phyloP scores from a whole-genome alignment of 495 filamentous ascomycete genomes.

The Neurospora sp. region DNA sequence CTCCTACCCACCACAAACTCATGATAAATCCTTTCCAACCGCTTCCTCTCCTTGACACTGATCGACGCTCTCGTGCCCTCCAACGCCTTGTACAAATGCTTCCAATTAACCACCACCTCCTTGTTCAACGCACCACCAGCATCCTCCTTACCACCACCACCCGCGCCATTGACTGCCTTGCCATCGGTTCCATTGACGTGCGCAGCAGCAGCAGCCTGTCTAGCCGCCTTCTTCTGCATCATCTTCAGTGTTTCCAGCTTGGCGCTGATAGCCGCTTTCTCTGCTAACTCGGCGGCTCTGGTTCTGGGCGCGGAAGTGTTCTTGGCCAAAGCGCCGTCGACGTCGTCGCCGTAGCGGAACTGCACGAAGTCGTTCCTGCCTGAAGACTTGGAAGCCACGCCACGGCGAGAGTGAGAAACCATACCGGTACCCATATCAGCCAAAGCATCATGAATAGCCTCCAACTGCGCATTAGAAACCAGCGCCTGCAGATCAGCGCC shows the following conservation, averaged over 20 bases:
- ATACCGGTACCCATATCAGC: constrained; percentile 42
- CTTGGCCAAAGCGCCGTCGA: constrained; percentile 27
- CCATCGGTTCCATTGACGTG: constrained; percentile 17
- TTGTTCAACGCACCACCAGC: constrained; percentile 31
- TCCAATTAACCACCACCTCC: constrained; percentile 80
- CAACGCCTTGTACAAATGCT: constrained; percentile 70
- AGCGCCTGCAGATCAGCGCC: constrained; percentile 93
- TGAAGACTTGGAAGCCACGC: constrained; percentile 19
- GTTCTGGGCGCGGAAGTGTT: constrained; percentile 5
- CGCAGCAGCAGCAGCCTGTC: background rate
- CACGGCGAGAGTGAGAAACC: constrained; percentile 16
- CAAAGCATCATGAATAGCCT: constrained; percentile 89
- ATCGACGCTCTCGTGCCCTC: constrained; percentile 77
- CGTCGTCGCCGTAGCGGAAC: constrained; percentile 67
- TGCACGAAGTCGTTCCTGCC: constrained; percentile 55
- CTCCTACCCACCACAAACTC: constrained; percentile 89
- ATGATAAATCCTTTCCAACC: constrained; percentile 70
- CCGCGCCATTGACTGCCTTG: constrained; percentile 38
- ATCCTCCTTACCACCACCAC: constrained; percentile 18
- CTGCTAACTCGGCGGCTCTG: constrained; percentile 45
- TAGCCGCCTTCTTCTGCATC: constrained; percentile 46
- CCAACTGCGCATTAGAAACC: constrained; percentile 91
- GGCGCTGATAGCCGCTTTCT: constrained; percentile 58
- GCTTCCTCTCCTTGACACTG: constrained; percentile 56
- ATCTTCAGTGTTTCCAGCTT: constrained; percentile 68